phyloP scores from a whole-genome alignment of 495 filamentous ascomycete species.

The Penicillium bialowiezense region DNA sequence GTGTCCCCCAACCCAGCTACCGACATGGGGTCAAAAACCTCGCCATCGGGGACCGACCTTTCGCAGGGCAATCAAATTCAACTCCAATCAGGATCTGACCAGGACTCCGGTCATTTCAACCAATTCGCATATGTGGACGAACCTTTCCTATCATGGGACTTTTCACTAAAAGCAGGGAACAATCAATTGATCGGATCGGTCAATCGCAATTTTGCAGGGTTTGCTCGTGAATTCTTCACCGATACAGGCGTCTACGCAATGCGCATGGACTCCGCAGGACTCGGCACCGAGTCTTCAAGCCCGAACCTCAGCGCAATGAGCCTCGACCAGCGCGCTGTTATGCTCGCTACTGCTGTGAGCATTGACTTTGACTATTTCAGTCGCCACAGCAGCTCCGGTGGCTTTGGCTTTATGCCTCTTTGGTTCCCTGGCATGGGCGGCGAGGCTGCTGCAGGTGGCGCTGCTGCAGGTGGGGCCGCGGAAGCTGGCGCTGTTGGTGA shows the following conservation, averaged over 20 bases:
- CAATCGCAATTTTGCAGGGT: conserved; percentile 66
- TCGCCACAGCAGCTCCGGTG: conserved; percentile 50
- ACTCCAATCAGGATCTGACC: conserved; percentile 26
- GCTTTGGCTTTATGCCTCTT: conserved; percentile 54
- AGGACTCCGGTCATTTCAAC: conserved; percentile 44
- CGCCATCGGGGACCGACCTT: conserved; percentile 45
- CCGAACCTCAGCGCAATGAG: conserved; percentile 53
- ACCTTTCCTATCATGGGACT: conserved; percentile 57
- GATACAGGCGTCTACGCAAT: conserved; percentile 70
- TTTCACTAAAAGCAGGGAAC: conserved; percentile 49
- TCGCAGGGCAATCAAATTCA: conserved; percentile 50
- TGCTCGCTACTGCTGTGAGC: conserved; percentile 69
- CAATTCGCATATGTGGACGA: conserved; percentile 66
- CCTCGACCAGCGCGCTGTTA: conserved; percentile 67
- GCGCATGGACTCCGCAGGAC: conserved; percentile 62
- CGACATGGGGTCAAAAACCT: conserved; percentile 36
- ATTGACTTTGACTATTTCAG: conserved; percentile 76
- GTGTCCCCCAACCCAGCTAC: conserved; percentile 30
- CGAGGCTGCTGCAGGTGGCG: conserved; percentile 39
- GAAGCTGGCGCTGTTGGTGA: conserved; percentile 38
- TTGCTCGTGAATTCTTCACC: conserved; percentile 69
- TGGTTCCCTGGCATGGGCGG: conserved; percentile 57
- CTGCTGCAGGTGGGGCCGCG: conserved; percentile 38
- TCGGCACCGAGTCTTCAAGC: conserved; percentile 34
- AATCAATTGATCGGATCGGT: conserved; percentile 55